Conservation (phyloP, 108 stramenopile genomes). For the Nitzschia palea region DNA sequence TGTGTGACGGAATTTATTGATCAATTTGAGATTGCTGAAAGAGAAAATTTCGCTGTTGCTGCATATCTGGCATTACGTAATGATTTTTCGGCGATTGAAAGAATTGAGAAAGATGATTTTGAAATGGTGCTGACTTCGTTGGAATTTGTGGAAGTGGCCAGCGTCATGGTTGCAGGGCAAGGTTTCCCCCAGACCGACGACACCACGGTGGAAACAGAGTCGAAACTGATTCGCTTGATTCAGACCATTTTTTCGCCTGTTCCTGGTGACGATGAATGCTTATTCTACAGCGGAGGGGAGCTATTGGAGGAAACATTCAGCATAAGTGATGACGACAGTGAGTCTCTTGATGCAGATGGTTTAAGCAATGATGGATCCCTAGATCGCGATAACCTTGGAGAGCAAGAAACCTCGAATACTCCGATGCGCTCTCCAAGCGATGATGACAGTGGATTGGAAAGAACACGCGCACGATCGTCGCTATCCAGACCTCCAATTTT, state of each 20-base stretch:
- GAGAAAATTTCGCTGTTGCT: constrained; percentile 52
- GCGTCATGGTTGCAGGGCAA: constrained; percentile 24
- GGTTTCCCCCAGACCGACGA: constrained; percentile 3
- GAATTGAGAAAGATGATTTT: constrained; percentile 27
- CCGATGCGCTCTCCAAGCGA: not conserved
- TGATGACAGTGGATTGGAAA: not conserved
- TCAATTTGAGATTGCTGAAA: constrained; percentile 46
- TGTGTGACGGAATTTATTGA: constrained; percentile 52
- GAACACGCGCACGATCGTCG: not conserved
- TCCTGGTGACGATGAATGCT: constrained; percentile 50
- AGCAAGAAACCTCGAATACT: not conserved
- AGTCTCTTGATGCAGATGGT: not conserved
- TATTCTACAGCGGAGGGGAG: constrained; percentile 44
- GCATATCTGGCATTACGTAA: constrained; percentile 60
- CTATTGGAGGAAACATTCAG: constrained; percentile 1
- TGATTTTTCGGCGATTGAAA: not conserved
- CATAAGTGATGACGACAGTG: constrained; percentile 2
- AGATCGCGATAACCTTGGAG: not conserved
- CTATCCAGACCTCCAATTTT: constrained; percentile 44
- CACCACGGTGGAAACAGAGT: constrained; percentile 24
- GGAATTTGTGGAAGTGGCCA: constrained; percentile 38
- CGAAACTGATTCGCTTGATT: constrained; percentile 49
- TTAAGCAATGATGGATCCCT: not conserved
- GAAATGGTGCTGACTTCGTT: constrained; percentile 12
- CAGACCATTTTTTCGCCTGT: constrained; percentile 42